Percentiles rank a stretch among this genome's conserved stretches.
phyloP scores from a whole-genome alignment of 257 asterid genomes.

The Hygrophila difformis region DNA sequence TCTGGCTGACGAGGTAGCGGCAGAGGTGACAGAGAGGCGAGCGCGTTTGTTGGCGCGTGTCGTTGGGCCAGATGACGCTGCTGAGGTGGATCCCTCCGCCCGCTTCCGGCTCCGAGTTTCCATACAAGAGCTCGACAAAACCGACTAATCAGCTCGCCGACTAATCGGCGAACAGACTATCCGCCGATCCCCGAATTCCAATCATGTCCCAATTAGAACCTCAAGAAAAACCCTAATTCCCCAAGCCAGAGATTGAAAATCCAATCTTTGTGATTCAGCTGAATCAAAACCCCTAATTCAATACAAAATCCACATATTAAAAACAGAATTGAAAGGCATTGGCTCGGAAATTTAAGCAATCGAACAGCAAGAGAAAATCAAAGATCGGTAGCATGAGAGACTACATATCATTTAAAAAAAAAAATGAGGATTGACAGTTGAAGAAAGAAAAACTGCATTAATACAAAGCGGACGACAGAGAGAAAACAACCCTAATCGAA shows the following conservation, averaged over 20 bases:
- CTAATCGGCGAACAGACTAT: slow-evolving; percentile 72
- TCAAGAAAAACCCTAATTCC: slow-evolving; percentile 36
- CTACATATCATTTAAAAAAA: too few relatives aligned
- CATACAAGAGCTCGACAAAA: slow-evolving; percentile 80
- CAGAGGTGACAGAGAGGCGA: slow-evolving; percentile 49
- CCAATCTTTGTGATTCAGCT: too few relatives aligned
- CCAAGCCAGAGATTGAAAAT: slow-evolving; percentile 4
- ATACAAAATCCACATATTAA: too few relatives aligned
- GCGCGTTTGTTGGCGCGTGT: slow-evolving; percentile 82
- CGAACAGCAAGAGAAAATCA: too few relatives aligned
- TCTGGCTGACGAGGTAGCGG: slow-evolving; percentile 25
- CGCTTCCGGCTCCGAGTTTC: slow-evolving; percentile 99
- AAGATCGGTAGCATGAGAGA: too few relatives aligned
- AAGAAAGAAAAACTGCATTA: too few relatives aligned
- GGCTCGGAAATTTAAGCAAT: too few relatives aligned
- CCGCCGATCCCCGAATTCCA: slow-evolving; percentile 29
- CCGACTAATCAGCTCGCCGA: slow-evolving; percentile 68
- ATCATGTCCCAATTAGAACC: slow-evolving; percentile 30
- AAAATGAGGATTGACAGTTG: too few relatives aligned
- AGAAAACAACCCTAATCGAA: too few relatives aligned
- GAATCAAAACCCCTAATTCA: too few relatives aligned
- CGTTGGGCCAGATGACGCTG: slow-evolving; percentile 79
- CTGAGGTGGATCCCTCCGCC: slow-evolving; percentile 99
- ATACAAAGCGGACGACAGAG: too few relatives aligned
- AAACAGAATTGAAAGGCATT: too few relatives aligned